These are phyloP conservation scores for Babesia divergens DNA, from an alignment of 169 alveolate species.

Conservation along the genomic window DNA sequence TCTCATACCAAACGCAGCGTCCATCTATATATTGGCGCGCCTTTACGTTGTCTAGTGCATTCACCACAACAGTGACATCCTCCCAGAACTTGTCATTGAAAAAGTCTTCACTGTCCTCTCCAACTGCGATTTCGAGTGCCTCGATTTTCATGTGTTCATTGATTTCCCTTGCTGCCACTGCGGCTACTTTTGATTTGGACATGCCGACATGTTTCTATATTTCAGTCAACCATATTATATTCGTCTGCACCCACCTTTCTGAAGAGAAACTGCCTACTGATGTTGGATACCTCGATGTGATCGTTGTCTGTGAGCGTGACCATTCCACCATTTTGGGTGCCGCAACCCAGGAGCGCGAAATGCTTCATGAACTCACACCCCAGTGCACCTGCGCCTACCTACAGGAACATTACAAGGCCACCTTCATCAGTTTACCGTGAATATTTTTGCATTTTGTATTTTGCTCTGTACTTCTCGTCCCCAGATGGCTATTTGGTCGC, in stretches of 20 bases:
- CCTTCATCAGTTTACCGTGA: conserved; percentile 11
- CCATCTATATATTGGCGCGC: conserved; percentile 97
- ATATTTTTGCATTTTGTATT: conserved; percentile 54
- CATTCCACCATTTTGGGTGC: conserved; percentile 78
- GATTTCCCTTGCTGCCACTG: conserved; percentile 84
- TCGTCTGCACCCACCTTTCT: conserved; percentile 77
- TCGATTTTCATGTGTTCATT: conserved; percentile 80
- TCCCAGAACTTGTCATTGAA: conserved; percentile 98
- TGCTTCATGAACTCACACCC: conserved; percentile 98
- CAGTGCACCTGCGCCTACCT: conserved; percentile 98
- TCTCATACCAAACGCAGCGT: conserved; percentile 96
- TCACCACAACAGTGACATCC: conserved; percentile 89
- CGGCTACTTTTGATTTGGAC: conserved; percentile 76
- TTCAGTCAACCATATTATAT: conserved; percentile 70
- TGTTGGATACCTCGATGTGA: conserved; percentile 93
- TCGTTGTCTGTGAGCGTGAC: conserved; percentile 97
- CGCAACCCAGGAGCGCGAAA: conserved; percentile 95
- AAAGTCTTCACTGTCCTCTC: conserved; percentile 92
- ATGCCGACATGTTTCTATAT: conserved; percentile 71
- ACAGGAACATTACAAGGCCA: conserved; percentile 17
- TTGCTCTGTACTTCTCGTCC: conserved; percentile 65
- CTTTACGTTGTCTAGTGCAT: conserved; percentile 95
- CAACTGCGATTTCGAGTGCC: conserved; percentile 86
- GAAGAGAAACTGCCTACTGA: conserved; percentile 96
- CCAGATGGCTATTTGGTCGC: conserved; percentile 68